A percentile compares a stretch with the other conserved stretches of the same genome.
Conservation (phyloP, 768 basidiomycete genomes). For the Panus rudis region DNA sequence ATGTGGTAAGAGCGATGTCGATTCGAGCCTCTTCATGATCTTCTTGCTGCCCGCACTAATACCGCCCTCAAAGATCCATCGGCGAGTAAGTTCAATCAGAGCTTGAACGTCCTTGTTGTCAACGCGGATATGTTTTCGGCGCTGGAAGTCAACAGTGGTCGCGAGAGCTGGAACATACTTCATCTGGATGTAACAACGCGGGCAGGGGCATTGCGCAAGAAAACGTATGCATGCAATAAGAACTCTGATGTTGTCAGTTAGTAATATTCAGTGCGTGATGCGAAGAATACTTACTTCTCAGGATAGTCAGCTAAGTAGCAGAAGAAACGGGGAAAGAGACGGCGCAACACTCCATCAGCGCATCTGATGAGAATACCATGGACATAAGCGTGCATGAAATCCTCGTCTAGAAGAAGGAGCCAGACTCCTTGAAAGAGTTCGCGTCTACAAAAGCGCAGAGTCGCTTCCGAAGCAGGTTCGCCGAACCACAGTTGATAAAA, state of each 20-base stretch:
- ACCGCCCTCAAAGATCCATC: constrained; percentile 15
- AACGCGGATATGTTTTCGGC: not conserved
- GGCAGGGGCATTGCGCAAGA: constrained; percentile 34
- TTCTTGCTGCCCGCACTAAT: constrained; percentile 4
- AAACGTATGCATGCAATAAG: constrained; percentile 32
- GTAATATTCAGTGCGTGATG: not conserved
- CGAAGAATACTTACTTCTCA: constrained; percentile 25
- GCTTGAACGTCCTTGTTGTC: constrained; percentile 3
- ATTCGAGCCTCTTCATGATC: constrained; percentile 10
- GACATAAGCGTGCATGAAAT: constrained; percentile 19
- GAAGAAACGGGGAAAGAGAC: constrained; percentile 21
- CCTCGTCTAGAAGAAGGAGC: constrained; percentile 16
- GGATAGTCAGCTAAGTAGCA: constrained; percentile 29
- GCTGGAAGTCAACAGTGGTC: constrained; percentile 14
- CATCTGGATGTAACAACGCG: constrained; percentile 28
- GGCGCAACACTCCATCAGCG: constrained; percentile 19
- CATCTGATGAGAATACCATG: constrained; percentile 23
- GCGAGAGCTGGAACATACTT: constrained; percentile 25
- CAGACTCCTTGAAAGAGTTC: constrained; percentile 27
- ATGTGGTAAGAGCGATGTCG: constrained; percentile 13
- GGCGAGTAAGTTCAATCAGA: constrained; percentile 9
- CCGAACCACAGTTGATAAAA: constrained; percentile 12
- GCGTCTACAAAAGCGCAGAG: constrained; percentile 25
- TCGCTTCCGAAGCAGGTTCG: constrained; percentile 7
- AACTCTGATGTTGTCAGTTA: constrained; percentile 18